Percentiles rank a stretch among this genome's conserved stretches.
Evolutionary conservation across 148 eudicot species (phyloP).

Genomic region (Rhododendron henanense): DNA sequence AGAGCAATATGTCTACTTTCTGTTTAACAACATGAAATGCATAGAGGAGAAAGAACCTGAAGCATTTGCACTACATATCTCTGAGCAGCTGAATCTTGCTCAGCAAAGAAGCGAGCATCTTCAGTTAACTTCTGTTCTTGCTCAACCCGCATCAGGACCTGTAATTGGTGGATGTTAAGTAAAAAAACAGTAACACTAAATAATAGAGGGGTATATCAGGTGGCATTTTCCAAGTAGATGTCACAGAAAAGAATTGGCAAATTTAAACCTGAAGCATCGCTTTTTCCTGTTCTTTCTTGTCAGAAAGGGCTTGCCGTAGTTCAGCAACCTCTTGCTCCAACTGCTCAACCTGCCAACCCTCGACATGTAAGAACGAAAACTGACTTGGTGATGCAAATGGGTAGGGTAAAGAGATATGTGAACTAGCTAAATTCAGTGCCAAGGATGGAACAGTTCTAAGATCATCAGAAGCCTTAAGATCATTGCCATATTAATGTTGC

Average conservation of each 20-base stretch:
- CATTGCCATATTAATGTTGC: not conserved
- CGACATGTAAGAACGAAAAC: constrained; percentile 7
- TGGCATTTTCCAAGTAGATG: not conserved
- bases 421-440: not conserved
- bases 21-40: not conserved
- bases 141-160: constrained; percentile 89
- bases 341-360: constrained; percentile 58
- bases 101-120: constrained; percentile 77
- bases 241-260: not conserved
- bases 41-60: constrained; percentile 48
- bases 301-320: constrained; percentile 55
- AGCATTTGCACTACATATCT: constrained; percentile 49
- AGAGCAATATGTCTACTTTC: not conserved
- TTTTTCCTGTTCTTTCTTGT: constrained; percentile 70
- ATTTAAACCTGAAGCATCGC: constrained; percentile 73
- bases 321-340: constrained; percentile 66
- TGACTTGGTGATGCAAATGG: not conserved
- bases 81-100: constrained; percentile 74
- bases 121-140: constrained; percentile 77
- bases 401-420: not conserved
- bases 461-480: constrained; percentile 1
- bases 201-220: not conserved
- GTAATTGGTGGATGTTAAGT: not conserved
- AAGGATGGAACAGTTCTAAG: not conserved
- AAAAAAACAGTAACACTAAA: constrained; percentile 2